A percentile compares a stretch with the other conserved stretches of the same genome.
phyloP scores from a whole-genome alignment of 129 eudicot species.

The Lactuca saligna region DNA sequence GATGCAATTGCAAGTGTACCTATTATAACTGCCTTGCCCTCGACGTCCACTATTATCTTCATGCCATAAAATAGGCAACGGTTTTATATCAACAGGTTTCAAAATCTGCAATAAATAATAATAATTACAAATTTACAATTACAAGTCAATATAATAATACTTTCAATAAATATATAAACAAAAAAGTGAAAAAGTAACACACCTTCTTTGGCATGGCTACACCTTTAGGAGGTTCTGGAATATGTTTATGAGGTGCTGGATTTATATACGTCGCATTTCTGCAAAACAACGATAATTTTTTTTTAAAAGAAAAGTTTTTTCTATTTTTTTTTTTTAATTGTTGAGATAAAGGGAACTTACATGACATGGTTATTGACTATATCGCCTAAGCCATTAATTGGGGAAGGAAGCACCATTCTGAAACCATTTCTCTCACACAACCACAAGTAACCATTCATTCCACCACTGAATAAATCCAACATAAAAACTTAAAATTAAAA shows the following conservation, averaged over 20 bases:
- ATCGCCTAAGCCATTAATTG: constrained; percentile 64
- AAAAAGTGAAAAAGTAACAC: constrained; percentile 7
- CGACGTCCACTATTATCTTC: constrained; percentile 78
- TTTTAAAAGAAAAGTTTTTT: no score
- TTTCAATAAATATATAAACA: not conserved
- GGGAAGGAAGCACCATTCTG: constrained; percentile 55
- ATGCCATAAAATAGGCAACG: constrained; percentile 86
- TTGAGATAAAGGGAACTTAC: constrained; percentile 44
- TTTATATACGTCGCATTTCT: constrained; percentile 77
- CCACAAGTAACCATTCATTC: constrained; percentile 91
- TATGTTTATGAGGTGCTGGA: constrained; percentile 65
- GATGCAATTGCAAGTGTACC: constrained; percentile 40
- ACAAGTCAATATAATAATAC: not conserved
- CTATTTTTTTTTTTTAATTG: constrained; percentile 8
- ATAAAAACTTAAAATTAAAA: not conserved
- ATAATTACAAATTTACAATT: no score
- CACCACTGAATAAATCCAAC: constrained; percentile 52
- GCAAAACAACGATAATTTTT: constrained; percentile 34
- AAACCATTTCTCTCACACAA: constrained; percentile 72
- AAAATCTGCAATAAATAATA: constrained; percentile 50
- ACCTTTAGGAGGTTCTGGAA: constrained; percentile 72
- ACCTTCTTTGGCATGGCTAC: constrained; percentile 78
- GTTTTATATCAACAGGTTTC: constrained; percentile 70
- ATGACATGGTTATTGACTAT: constrained; percentile 52
- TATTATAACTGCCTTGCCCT: constrained; percentile 45